These are phyloP conservation scores for Suillus plorans DNA, from an alignment of 768 basidiomycete genomes.

Conservation along the genomic window DNA sequence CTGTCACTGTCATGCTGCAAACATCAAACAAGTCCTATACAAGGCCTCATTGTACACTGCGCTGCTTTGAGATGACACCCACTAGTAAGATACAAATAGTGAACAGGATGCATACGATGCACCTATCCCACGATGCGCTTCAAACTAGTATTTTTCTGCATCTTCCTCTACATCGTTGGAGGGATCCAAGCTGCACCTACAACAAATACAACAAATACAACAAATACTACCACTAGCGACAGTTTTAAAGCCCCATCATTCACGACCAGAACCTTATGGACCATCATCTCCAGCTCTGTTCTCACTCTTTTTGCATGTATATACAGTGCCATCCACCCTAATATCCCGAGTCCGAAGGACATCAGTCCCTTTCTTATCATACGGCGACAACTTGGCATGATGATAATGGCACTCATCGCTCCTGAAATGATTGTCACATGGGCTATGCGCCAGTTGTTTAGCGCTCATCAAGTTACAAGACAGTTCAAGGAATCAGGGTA, in stretches of 20 bases:
- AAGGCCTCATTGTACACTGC: no score
- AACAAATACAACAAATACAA: background rate
- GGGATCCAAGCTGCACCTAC: background rate
- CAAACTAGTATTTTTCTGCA: background rate
- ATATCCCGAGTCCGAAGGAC: conserved; percentile 14
- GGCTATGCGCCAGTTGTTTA: conserved; percentile 19
- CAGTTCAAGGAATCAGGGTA: background rate
- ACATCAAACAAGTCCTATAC: no score
- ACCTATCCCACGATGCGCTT: background rate
- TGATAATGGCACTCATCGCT: conserved; percentile 17
- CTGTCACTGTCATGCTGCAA: no score
- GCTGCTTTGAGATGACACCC: background rate
- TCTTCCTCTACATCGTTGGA: background rate
- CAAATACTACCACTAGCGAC: background rate
- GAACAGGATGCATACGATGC: background rate
- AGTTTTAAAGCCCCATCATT: background rate
- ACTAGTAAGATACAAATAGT: background rate
- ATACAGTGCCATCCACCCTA: conserved; percentile 27
- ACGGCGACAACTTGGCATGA: conserved; percentile 7
- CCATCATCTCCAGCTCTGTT: background rate
- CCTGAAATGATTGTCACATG: conserved; percentile 23
- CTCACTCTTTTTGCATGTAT: conserved; percentile 24
- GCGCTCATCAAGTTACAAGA: conserved; percentile 10
- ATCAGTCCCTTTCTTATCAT: background rate
- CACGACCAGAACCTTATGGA: background rate